Evolutionary conservation across 2,329 filamentous ascomycete genomes (phyloP), one percentile per base, ranked within the genome.

Genomic region (Tolypocladium endophyticum): DNA sequence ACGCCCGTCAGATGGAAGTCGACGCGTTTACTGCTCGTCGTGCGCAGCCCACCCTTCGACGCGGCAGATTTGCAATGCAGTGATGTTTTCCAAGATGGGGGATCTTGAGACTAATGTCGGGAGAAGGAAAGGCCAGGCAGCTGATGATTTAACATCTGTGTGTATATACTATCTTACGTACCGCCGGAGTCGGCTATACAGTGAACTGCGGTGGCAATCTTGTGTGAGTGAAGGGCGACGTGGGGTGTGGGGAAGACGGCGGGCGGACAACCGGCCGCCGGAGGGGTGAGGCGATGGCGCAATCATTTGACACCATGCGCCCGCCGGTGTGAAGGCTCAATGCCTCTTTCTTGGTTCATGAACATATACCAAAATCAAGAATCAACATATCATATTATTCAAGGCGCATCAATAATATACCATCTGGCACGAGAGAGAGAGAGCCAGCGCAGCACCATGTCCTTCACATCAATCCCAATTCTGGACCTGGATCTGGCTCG

Each of bases 401-500:
- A 36, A 35, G 30, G 50, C 30, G 30, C 50, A 3, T 54, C 30
- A 23, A 23, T 23, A 30, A n/a, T 35, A 14, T 11, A 20, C 33
- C 30, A 18, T 14, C 11, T 30, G 30, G 18, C 50, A 8, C 30
- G 4, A 2, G 30, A 20, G 47, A 20, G 47, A 23, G 30, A 9
- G 50, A 18, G 50, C 30, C n/a, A 41, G 11, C 41, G 55, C 52
- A 47, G 43, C 43, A 14, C n/a, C 53, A 86, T 86, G 84, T 86
- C 86, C 1, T 95, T 95, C 76, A 86, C 83, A 2, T 81, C 83
- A 2, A 86, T 96, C 60, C 91, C 91, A 1, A 83, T 94, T 58
- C 80, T 96, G 41, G 89, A 93, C 70, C 81, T 95, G 61, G 83
- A 87, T 18, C 77, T 82, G 28, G 87, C 90, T 45, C 77, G 79